A percentile compares a stretch with the other conserved stretches of the same genome.
Evolutionary conservation across 176 grass and related monocot genomes (phyloP).

Genomic region (Carex littledalei): DNA sequence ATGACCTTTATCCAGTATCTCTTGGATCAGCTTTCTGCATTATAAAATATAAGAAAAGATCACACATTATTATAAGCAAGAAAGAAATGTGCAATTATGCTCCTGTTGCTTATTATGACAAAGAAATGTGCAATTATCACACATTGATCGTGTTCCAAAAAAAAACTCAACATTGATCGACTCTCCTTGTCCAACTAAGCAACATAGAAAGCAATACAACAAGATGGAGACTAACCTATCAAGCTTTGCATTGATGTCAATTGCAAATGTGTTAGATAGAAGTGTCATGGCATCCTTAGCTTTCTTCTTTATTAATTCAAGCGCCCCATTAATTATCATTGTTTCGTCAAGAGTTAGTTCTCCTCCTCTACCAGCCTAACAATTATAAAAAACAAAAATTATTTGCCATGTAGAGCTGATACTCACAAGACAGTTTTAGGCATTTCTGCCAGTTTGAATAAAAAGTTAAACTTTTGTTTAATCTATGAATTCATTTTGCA

Average conservation of each 20-base stretch:
- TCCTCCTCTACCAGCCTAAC: conserved; percentile 76
- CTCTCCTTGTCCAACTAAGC: background rate
- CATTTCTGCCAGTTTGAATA: background rate
- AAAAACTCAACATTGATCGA: background rate
- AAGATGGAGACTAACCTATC: conserved; percentile 37
- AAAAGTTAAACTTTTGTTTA: background rate
- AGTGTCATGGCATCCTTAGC: conserved; percentile 73
- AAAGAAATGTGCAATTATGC: background rate
- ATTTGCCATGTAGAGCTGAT: background rate
- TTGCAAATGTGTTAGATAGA: conserved; percentile 59
- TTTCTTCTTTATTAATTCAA: conserved; percentile 79
- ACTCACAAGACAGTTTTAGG: background rate
- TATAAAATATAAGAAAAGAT: background rate
- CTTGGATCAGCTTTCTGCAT: conserved; percentile 42
- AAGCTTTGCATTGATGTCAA: conserved; percentile 82
- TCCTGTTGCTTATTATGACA: background rate
- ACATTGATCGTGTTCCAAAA: background rate
- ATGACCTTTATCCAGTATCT: conserved; percentile 76
- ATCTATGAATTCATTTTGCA: background rate
- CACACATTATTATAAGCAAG: background rate
- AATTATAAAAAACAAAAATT: background rate
- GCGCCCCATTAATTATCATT: conserved; percentile 81
- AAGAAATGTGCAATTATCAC: background rate
- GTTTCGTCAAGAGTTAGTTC: conserved; percentile 90
- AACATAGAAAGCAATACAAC: background rate